These are phyloP conservation scores for Amphichorda felina DNA, from an alignment of 2,329 filamentous ascomycete species.

Conservation along the genomic window DNA sequence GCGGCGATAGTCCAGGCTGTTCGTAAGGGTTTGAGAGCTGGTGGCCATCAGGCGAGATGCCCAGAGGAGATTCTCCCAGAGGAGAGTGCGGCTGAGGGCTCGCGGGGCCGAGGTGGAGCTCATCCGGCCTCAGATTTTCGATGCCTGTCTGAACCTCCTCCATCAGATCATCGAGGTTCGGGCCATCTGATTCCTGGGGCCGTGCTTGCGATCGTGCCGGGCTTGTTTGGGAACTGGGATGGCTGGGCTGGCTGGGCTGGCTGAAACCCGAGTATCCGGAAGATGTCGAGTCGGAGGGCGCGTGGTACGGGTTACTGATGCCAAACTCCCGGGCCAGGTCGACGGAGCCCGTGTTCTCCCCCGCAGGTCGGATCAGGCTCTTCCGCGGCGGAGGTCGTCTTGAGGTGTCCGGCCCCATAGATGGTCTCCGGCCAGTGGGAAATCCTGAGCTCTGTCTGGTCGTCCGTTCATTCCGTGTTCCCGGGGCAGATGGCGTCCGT, in stretches of 20 bases:
- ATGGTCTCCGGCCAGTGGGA: constrained; percentile 23
- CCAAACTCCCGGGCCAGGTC: constrained; percentile 51
- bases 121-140: constrained; percentile 16
- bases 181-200: constrained; percentile 27
- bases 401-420: constrained; percentile 36
- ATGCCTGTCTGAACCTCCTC: constrained; percentile 43
- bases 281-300: constrained; percentile 50
- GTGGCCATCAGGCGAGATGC: constrained; percentile 9
- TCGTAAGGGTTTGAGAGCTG: neutral
- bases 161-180: constrained; percentile 40
- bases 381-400: constrained; percentile 40
- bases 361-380: constrained; percentile 30
- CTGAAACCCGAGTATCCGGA: constrained; percentile 53
- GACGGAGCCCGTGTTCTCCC: constrained; percentile 27
- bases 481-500: constrained; percentile 36
- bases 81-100: constrained; percentile 12
- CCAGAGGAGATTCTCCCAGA: constrained; percentile 14
- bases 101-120: constrained; percentile 20
- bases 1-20: neutral
- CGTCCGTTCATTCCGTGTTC: constrained; percentile 24
- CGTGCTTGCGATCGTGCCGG: constrained; percentile 18
- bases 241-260: constrained; percentile 42
- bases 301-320: constrained; percentile 51
- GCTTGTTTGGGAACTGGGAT: constrained; percentile 34
- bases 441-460: constrained; percentile 9